Evolutionary conservation across 1,284 basidiomycete species (phyloP).

Genomic region (Xerocomus amazonicus): DNA sequence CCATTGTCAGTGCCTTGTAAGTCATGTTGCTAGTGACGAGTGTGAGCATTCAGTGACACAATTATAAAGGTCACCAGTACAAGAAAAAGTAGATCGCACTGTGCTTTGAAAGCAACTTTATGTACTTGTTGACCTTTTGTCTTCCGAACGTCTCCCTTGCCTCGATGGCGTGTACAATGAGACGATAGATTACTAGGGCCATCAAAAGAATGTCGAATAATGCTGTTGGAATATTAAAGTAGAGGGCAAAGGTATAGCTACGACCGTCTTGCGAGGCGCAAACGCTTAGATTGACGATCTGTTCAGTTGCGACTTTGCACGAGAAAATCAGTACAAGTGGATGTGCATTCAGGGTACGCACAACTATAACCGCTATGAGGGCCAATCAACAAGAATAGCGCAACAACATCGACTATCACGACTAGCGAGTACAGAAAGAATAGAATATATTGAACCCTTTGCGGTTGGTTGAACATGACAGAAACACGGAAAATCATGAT

Average conservation of each 20-base stretch:
- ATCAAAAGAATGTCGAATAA: slow-evolving; percentile 4
- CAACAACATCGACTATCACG: neutral
- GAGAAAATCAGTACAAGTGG: neutral
- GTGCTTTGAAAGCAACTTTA: slow-evolving; percentile 10
- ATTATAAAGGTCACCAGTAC: neutral
- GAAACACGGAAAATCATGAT: too few relatives aligned
- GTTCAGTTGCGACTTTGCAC: neutral
- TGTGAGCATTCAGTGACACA: neutral
- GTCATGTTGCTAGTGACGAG: slow-evolving; percentile 2
- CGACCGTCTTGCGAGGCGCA: neutral
- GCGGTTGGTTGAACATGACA: too few relatives aligned
- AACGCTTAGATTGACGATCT: neutral
- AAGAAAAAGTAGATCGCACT: slow-evolving; percentile 12
- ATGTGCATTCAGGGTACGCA: neutral
- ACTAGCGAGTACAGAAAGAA: slow-evolving; percentile 2
- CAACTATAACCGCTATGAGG: slow-evolving; percentile 2
- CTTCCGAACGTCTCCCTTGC: slow-evolving; percentile 1
- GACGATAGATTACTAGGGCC: slow-evolving; percentile 4
- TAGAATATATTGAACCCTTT: neutral
- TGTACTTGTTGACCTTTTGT: slow-evolving; percentile 7
- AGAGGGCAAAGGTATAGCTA: neutral
- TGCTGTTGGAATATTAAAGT: slow-evolving; percentile 1
- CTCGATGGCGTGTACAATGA: slow-evolving; percentile 2
- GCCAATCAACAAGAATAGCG: neutral
- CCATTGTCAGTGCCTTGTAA: neutral